Conservation (phyloP, 768 basidiomycete genomes). For the Psilocybe cyanescens region DNA sequence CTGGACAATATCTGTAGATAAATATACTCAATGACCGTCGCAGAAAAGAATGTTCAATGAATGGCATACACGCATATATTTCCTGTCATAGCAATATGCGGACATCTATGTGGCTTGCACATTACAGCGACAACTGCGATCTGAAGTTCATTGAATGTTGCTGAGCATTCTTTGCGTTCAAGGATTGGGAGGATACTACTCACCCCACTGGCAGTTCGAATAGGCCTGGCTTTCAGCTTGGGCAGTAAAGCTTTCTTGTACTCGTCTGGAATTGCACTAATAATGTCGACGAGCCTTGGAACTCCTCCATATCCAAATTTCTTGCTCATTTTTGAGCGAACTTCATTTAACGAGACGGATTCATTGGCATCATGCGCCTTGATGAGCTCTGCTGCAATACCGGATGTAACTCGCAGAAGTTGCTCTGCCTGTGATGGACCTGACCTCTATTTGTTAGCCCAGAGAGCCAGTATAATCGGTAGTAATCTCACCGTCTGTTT, state of each 20-base stretch:
- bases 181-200: slow-evolving; percentile 32
- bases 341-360: slow-evolving; percentile 83
- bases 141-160: slow-evolving; percentile 41
- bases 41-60: not conserved
- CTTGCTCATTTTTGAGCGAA: slow-evolving; percentile 89
- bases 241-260: slow-evolving; percentile 92
- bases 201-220: slow-evolving; percentile 95
- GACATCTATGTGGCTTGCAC: slow-evolving; percentile 99
- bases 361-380: slow-evolving; percentile 80
- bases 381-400: slow-evolving; percentile 94
- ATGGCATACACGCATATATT: slow-evolving; percentile 93
- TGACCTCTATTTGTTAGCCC: slow-evolving; percentile 12
- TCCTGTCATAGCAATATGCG: slow-evolving; percentile 99
- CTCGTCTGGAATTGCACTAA: slow-evolving; percentile 97
- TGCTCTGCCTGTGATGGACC: slow-evolving; percentile 90
- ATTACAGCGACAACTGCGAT: slow-evolving; percentile 99
- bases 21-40: not conserved
- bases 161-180: not conserved
- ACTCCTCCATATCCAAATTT: slow-evolving; percentile 86
- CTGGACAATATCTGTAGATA: slow-evolving; percentile 84
- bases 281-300: slow-evolving; percentile 94
- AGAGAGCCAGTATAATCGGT: not conserved
- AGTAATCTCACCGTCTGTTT: slow-evolving; percentile 17
- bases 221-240: slow-evolving; percentile 90
- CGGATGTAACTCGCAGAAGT: slow-evolving; percentile 88